phyloP scores from a whole-genome alignment of 345 rosid species.

The Sisymbrium irio region DNA sequence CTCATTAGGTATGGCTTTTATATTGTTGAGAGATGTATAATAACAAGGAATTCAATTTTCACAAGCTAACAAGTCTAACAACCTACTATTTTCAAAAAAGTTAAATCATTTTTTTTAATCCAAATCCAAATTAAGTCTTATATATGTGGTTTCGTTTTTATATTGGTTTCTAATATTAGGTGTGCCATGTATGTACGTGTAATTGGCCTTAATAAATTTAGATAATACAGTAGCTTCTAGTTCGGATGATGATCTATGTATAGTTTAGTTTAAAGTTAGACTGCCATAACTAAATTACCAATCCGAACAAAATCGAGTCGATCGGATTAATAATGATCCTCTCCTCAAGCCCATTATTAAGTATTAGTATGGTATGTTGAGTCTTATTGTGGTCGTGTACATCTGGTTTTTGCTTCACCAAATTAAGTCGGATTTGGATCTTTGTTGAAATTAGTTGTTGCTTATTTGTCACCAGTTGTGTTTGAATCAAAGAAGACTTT shows the following conservation, averaged over 20 bases:
- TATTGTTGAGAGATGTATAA: neutral
- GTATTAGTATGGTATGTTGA: neutral
- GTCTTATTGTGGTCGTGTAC: neutral
- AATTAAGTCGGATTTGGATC: neutral
- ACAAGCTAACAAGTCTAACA: neutral
- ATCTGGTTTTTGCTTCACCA: neutral
- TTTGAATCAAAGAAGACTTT: neutral
- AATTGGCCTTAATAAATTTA: neutral
- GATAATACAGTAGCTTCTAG: neutral
- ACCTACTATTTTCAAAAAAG: neutral
- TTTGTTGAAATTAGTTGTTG: neutral
- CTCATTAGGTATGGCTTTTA: neutral
- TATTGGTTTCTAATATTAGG: neutral
- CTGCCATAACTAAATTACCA: neutral
- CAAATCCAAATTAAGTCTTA: neutral
- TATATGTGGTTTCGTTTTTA: neutral
- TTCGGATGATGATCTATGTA: neutral
- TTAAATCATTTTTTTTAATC: neutral
- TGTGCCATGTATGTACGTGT: neutral
- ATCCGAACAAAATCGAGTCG: conserved; percentile 1
- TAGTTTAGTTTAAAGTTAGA: neutral
- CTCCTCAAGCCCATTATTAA: neutral
- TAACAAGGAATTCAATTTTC: conserved; percentile 1
- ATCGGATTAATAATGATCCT: neutral
- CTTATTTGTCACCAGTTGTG: neutral